Conservation (phyloP, 2,329 filamentous ascomycete genomes). For the Grosmannia huntii region DNA sequence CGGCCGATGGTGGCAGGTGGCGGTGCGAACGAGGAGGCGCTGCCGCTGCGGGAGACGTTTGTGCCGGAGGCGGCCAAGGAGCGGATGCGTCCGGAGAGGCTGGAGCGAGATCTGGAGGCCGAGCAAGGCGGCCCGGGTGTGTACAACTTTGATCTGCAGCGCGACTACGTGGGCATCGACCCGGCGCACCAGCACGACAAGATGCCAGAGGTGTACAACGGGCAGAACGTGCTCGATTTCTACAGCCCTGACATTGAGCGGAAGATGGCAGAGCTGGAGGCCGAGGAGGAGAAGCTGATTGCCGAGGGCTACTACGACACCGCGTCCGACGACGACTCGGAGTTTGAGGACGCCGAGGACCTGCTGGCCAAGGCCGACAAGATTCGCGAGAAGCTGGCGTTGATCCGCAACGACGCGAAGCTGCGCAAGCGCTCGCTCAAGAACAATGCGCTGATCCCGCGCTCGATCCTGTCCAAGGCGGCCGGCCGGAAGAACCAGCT, state of each 20-base stretch:
- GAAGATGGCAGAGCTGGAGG: slow-evolving; percentile 83
- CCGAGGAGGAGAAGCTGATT: slow-evolving; percentile 88
- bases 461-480: slow-evolving; percentile 50
- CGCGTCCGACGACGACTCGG: slow-evolving; percentile 57
- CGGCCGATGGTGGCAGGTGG: slow-evolving; percentile 63
- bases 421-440: slow-evolving; percentile 86
- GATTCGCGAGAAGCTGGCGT: slow-evolving; percentile 85
- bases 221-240: slow-evolving; percentile 96
- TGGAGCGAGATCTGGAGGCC: slow-evolving; percentile 79
- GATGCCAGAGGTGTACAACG: slow-evolving; percentile 86
- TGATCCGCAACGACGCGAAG: slow-evolving; percentile 88
- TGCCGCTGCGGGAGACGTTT: slow-evolving; percentile 58
- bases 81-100: slow-evolving; percentile 39
- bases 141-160: slow-evolving; percentile 83
- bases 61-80: slow-evolving; percentile 81
- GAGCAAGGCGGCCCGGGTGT: slow-evolving; percentile 93
- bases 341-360: slow-evolving; percentile 81
- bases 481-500: slow-evolving; percentile 30
- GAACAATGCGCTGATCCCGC: slow-evolving; percentile 89
- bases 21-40: slow-evolving; percentile 6
- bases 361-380: slow-evolving; percentile 83
- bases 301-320: slow-evolving; percentile 95
- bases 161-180: slow-evolving; percentile 77
- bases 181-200: slow-evolving; percentile 94
- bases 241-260: slow-evolving; percentile 93